Conservation (phyloP, 306 rosid genomes). For the Acacia crassicarpa region DNA sequence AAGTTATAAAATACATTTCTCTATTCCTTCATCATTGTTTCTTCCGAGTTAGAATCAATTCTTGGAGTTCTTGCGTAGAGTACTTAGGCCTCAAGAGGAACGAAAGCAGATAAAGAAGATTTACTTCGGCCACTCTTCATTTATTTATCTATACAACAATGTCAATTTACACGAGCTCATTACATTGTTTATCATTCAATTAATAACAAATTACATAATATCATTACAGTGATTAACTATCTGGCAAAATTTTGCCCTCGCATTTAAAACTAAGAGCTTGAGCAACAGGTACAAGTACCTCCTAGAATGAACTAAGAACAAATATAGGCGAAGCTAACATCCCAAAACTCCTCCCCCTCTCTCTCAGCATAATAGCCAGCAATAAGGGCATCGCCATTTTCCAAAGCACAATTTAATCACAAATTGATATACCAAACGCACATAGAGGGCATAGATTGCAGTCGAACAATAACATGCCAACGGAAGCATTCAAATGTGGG, state of each 20-base stretch:
- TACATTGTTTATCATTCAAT: no score
- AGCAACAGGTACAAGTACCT: not conserved
- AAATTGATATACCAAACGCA: not conserved
- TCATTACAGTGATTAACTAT: not conserved
- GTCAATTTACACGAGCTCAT: no score
- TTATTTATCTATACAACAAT: no score
- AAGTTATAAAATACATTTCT: no score
- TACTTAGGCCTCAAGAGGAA: no score
- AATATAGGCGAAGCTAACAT: not conserved
- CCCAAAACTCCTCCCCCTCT: not conserved
- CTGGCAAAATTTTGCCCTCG: not conserved
- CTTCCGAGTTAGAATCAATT: no score
- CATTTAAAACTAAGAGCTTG: not conserved
- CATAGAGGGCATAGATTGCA: not conserved
- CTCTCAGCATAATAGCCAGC: slow-evolving; percentile 10
- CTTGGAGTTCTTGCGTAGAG: no score
- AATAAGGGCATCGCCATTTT: slow-evolving; percentile 7
- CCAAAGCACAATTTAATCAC: slow-evolving; percentile 8
- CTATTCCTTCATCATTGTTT: no score
- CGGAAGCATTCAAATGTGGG: slow-evolving; percentile 8
- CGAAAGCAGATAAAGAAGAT: no score
- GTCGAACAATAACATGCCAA: slow-evolving; percentile 1
- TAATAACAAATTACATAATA: no score
- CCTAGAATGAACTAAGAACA: not conserved
- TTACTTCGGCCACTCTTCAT: no score